Conservation (phyloP, 2,329 filamentous ascomycete genomes). For the Diaporthe australafricana region DNA sequence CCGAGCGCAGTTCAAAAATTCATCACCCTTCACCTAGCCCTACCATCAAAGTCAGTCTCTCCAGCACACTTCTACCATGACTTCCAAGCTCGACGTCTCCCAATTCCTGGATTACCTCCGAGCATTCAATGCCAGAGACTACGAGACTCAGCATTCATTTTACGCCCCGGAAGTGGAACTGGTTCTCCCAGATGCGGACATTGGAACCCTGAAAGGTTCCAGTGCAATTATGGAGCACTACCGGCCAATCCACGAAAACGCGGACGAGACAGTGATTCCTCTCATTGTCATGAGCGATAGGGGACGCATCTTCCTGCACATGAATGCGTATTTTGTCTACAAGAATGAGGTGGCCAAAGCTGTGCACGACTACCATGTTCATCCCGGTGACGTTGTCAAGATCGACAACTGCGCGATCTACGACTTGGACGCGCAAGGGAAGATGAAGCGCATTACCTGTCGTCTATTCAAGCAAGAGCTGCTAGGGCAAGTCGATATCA, state of each 20-base stretch:
- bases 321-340: neutral
- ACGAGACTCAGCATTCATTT: neutral
- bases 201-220: neutral
- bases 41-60: no score
- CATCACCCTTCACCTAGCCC: no score
- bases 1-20: no score
- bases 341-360: neutral
- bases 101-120: neutral
- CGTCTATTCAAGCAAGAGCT: neutral
- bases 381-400: neutral
- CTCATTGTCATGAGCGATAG: neutral
- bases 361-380: neutral
- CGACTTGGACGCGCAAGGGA: neutral
- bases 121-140: neutral
- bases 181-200: neutral
- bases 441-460: neutral
- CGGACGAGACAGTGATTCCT: neutral
- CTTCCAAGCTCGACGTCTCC: no score
- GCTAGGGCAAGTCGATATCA: neutral
- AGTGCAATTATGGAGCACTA: neutral
- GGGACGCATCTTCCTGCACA: neutral
- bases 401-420: neutral
- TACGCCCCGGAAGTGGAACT: neutral
- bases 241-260: neutral
- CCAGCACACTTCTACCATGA: no score